Percentiles rank a stretch among this genome's conserved stretches.
phyloP scores from a whole-genome alignment of 257 asterid genomes.

The Penstemon eatonii region DNA sequence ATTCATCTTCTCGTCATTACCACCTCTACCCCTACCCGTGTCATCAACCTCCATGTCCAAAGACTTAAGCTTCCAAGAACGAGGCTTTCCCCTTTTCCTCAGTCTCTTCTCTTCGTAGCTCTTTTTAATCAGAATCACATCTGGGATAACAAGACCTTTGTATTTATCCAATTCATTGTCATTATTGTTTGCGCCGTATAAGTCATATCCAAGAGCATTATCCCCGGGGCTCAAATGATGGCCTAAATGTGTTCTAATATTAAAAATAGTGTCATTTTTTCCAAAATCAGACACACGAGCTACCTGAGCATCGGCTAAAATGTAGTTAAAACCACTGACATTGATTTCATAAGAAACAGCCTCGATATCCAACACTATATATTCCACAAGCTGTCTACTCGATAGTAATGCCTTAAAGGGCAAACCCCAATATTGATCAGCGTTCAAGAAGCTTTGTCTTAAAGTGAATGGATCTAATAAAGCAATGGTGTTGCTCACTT shows the following conservation, averaged over 20 bases:
- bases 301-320: constrained; percentile 28
- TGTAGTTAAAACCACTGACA: constrained; percentile 24
- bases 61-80: constrained; percentile 32
- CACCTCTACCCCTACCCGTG: constrained; percentile 20
- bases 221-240: constrained; percentile 34
- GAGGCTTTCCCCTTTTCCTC: constrained; percentile 19
- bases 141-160: constrained; percentile 23
- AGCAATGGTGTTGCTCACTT: neutral
- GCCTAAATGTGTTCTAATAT: constrained; percentile 27
- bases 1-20: constrained; percentile 22
- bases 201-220: constrained; percentile 35
- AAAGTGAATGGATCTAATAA: neutral
- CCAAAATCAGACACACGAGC: constrained; percentile 33
- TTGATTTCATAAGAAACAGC: constrained; percentile 23
- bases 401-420: constrained; percentile 29
- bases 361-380: constrained; percentile 22
- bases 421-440: constrained; percentile 29
- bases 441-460: constrained; percentile 21
- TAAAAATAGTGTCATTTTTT: constrained; percentile 15
- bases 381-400: constrained; percentile 23
- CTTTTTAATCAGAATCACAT: constrained; percentile 27
- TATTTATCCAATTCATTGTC: constrained; percentile 26
- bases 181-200: constrained; percentile 21
- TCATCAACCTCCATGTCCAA: constrained; percentile 31
- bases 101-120: constrained; percentile 23